Evolutionary conservation across 108 stramenopile genomes (phyloP).

Genomic region (Thalassiosira profunda): DNA sequence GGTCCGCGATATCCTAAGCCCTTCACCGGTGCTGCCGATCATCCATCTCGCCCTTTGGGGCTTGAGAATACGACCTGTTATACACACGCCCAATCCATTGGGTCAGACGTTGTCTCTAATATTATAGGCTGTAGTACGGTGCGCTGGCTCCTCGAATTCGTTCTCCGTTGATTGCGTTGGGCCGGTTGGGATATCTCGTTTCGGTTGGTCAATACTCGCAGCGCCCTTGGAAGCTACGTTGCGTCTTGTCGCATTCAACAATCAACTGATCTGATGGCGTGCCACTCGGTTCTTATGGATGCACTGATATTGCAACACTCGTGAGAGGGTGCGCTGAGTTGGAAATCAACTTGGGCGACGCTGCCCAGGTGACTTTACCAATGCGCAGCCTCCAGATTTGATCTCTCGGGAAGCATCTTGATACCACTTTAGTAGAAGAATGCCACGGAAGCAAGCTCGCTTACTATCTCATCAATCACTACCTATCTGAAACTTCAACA

Average conservation of each 20-base stretch:
- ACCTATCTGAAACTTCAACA: background rate
- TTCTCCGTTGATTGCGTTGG: background rate
- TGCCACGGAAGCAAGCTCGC: background rate
- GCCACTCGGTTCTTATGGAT: too few relatives aligned
- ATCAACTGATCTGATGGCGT: too few relatives aligned
- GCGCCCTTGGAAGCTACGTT: background rate
- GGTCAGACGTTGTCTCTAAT: constrained; percentile 13
- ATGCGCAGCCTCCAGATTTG: background rate
- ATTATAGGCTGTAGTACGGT: constrained; percentile 2
- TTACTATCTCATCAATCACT: background rate
- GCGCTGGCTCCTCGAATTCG: background rate
- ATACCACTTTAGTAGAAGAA: too few relatives aligned
- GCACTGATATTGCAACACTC: too few relatives aligned
- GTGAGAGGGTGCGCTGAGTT: too few relatives aligned
- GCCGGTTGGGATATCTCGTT: background rate
- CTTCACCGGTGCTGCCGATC: constrained; percentile 43
- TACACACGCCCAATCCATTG: constrained; percentile 22
- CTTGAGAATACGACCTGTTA: constrained; percentile 39
- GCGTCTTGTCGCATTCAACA: background rate
- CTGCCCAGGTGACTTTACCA: background rate
- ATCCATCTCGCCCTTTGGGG: constrained; percentile 42
- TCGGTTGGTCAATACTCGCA: background rate
- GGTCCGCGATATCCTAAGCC: constrained; percentile 57
- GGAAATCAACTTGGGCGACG: background rate
- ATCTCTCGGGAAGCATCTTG: too few relatives aligned